These are phyloP conservation scores for Sonneratia alba DNA, from an alignment of 345 rosid genomes.

Conservation along the genomic window DNA sequence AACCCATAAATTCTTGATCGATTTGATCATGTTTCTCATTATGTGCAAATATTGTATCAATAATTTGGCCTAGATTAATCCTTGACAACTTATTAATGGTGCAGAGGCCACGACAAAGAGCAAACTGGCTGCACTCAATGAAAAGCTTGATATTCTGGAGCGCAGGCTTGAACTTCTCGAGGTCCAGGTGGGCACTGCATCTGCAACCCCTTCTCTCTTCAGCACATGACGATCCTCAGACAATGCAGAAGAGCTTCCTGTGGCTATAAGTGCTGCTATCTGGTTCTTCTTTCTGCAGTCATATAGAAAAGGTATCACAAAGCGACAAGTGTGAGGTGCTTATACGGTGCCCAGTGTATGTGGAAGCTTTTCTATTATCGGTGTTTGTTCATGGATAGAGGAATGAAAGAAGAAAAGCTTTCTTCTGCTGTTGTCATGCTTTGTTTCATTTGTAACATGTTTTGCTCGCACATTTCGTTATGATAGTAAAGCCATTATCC, in stretches of 20 bases:
- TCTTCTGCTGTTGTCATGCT: not conserved
- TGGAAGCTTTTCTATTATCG: not conserved
- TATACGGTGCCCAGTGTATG: not conserved
- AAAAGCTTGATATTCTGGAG: slow-evolving; percentile 79
- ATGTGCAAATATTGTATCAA: not conserved
- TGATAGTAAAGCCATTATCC: not conserved
- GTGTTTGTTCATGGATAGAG: not conserved
- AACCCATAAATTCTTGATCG: not conserved
- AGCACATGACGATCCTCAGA: slow-evolving; percentile 28
- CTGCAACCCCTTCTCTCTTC: slow-evolving; percentile 76
- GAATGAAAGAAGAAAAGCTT: not conserved
- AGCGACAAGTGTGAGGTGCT: not conserved
- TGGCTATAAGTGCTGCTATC: slow-evolving; percentile 1
- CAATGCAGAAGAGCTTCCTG: not conserved
- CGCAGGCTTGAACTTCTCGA: slow-evolving; percentile 84
- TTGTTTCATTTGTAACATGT: not conserved
- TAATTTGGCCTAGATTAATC: not conserved
- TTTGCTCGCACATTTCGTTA: not conserved
- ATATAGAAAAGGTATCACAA: not conserved
- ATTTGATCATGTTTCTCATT: not conserved
- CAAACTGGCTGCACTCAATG: slow-evolving; percentile 75
- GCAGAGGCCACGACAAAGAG: slow-evolving; percentile 85
- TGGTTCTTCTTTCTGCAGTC: not conserved
- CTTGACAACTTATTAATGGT: not conserved
- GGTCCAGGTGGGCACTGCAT: slow-evolving; percentile 84